These are phyloP conservation scores for Apiospora sp. DNA, from an alignment of 2,329 filamentous ascomycete genomes.

Conservation along the genomic window DNA sequence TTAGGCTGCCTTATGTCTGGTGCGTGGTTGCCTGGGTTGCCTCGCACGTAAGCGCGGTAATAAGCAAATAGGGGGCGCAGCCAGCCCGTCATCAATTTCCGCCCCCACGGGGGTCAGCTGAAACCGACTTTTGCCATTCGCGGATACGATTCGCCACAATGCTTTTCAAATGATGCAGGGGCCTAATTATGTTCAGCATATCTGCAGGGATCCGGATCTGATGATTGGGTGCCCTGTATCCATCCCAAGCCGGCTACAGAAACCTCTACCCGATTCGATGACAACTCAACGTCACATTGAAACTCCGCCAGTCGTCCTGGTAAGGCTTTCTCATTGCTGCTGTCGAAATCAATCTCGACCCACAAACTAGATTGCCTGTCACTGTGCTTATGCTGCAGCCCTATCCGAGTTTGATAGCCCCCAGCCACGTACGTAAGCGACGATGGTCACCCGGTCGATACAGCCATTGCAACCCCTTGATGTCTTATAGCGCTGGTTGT, in stretches of 20 bases:
- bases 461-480: too few relatives aligned
- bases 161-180: neutral
- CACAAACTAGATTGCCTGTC: neutral
- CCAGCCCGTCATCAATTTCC: neutral
- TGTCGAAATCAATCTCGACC: too few relatives aligned
- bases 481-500: too few relatives aligned
- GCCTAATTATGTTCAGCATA: neutral
- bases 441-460: neutral
- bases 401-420: neutral
- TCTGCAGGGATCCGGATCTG: neutral
- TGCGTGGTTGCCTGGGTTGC: neutral
- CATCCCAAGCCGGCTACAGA: too few relatives aligned
- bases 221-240: neutral
- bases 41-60: neutral
- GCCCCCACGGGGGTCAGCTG: slow-evolving; percentile 12
- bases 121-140: neutral
- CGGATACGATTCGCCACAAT: neutral
- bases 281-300: neutral
- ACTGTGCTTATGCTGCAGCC: neutral
- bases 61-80: neutral
- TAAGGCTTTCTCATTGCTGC: neutral
- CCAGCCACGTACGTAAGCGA: neutral
- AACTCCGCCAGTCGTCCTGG: neutral
- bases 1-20: too few relatives aligned
- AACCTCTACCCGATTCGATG: neutral